phyloP scores from a whole-genome alignment of 78 protist species.

The Planoprotostelium fungivorum region DNA sequence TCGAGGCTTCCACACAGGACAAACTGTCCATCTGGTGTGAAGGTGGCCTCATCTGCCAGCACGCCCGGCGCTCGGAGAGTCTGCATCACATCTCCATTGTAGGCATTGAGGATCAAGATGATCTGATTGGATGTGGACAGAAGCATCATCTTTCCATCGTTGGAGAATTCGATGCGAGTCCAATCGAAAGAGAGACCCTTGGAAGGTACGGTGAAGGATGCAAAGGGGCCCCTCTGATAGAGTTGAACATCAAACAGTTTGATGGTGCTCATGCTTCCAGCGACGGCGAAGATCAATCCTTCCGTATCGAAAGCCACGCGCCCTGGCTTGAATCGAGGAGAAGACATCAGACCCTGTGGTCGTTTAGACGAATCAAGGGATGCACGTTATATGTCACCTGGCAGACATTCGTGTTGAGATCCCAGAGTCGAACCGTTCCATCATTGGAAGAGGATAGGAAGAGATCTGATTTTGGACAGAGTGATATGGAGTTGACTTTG shows the following conservation, averaged over 20 bases:
- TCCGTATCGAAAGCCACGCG: slow-evolving; percentile 66
- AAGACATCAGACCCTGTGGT: neutral
- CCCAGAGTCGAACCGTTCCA: slow-evolving; percentile 73
- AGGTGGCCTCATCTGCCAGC: slow-evolving; percentile 47
- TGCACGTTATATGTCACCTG: slow-evolving; percentile 12
- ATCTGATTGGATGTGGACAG: slow-evolving; percentile 31
- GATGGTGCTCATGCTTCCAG: slow-evolving; percentile 23
- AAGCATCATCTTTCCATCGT: slow-evolving; percentile 63
- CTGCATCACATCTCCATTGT: slow-evolving; percentile 40
- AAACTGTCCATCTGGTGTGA: slow-evolving; percentile 74
- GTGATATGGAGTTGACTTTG: slow-evolving; percentile 57
- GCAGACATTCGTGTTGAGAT: slow-evolving; percentile 60
- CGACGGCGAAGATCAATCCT: slow-evolving; percentile 58
- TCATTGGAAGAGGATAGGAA: slow-evolving; percentile 68
- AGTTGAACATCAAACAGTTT: slow-evolving; percentile 54
- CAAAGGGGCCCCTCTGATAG: slow-evolving; percentile 58
- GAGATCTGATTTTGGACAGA: slow-evolving; percentile 61
- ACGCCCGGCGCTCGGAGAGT: neutral
- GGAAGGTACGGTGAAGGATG: slow-evolving; percentile 28
- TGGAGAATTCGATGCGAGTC: slow-evolving; percentile 50
- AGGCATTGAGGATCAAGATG: slow-evolving; percentile 58
- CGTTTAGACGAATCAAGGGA: neutral
- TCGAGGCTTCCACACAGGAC: slow-evolving; percentile 67
- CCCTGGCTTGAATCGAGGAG: no score
- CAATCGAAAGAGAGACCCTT: slow-evolving; percentile 16